Base-by-base conservation (phyloP, 192 early-diverging fungal genomes). In the Radiomyces spectabilis region DNA sequence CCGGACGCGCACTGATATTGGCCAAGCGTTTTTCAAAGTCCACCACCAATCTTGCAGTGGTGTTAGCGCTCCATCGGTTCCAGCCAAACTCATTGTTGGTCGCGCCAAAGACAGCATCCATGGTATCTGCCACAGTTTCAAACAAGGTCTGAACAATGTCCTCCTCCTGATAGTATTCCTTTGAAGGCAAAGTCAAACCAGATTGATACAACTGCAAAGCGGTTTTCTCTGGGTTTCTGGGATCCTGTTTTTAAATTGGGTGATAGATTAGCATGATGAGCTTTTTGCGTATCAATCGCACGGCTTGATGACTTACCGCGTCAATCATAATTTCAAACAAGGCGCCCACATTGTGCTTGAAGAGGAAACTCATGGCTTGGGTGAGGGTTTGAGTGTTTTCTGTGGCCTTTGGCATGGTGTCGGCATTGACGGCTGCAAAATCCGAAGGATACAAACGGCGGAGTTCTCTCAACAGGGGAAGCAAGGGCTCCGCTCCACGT, bases 111-210 rank as follows among this genome's bases (percentile, higher is more conserved):
- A 82, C 52, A 4, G 59, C 41, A 4, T 51, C 41, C 32, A 85
- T 60, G 34, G 81, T 72, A 2, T 79, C 73, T 9, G 53, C 62
- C 12, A 85, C 49, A 16, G 61, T 58, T 1, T 44, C 51, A 54
- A 65, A 46, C 35, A 82, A 75, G 5, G 59, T 43, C 5, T 41
- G 24, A 9, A 79, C 35, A 27, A 74, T 69, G 9, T 80, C 59
- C 4, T 69, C 58, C 0, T 85, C 69, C 3, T 69, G 39, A 42
- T 87, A 87, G 27, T 87, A 87, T 29, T 84, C 74, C 16, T 78
- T 85, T 35, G 78, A 77, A 15, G 82, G 80, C 52, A 88, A 40
- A 41, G 74, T 77, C 16, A 86, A 61, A 13, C 85, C 85, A 49
- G 44, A 61, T 55, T 87, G 82, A 15, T 32, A 51, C n/a, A 87